Percentiles rank a stretch among this genome's conserved stretches.
phyloP scores from a whole-genome alignment of 2,329 filamentous ascomycete species.

The Ascochyta koolunga region DNA sequence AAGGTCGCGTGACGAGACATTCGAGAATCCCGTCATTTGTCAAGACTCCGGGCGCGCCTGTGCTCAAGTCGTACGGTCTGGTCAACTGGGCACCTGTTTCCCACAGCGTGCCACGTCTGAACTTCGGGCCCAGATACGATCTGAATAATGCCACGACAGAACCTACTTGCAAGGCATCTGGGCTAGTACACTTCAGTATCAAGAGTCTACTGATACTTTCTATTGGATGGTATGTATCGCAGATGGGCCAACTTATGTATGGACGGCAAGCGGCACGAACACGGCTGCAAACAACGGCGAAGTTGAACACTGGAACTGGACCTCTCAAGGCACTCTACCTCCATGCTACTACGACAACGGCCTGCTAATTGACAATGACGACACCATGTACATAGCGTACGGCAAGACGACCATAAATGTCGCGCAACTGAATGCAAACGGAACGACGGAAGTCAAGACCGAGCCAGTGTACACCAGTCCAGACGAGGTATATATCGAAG shows the following conservation, averaged over 20 bases:
- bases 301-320: constrained; percentile 49
- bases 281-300: constrained; percentile 43
- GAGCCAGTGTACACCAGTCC: constrained; percentile 53
- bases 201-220: constrained; percentile 55
- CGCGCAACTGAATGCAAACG: constrained; percentile 59
- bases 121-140: constrained; percentile 55
- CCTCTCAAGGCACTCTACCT: constrained; percentile 43
- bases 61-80: constrained; percentile 62
- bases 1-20: constrained; percentile 31
- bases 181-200: constrained; percentile 62
- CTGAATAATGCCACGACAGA: constrained; percentile 48
- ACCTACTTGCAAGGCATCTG: constrained; percentile 63
- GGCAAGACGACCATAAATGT: constrained; percentile 58
- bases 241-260: constrained; percentile 60
- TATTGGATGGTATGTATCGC: constrained; percentile 66
- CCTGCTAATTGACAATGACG: constrained; percentile 64
- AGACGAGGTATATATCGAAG: constrained; percentile 55
- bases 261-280: constrained; percentile 54
- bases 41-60: constrained; percentile 63
- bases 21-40: constrained; percentile 62
- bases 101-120: constrained; percentile 48
- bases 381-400: constrained; percentile 65
- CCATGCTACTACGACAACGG: constrained; percentile 65
- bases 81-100: constrained; percentile 56
- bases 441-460: constrained; percentile 52